Evolutionary conservation across 164 flowering plant species (phyloP).

Genomic region (Taxillus chinensis): DNA sequence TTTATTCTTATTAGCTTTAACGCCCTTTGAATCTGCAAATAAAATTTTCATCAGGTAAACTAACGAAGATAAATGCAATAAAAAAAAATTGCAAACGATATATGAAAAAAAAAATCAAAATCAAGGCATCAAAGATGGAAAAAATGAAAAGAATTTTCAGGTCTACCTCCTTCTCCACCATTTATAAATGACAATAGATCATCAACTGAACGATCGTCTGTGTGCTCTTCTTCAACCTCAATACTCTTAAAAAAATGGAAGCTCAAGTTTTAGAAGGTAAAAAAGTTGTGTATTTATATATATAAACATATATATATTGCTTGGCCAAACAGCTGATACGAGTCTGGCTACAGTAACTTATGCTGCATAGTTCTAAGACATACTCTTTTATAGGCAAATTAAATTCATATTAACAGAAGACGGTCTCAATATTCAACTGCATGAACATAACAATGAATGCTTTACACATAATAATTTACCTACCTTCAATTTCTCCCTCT

Average conservation of each 20-base stretch:
- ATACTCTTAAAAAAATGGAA: constrained; percentile 42
- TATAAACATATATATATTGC: neutral
- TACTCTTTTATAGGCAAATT: no score
- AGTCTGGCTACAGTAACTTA: no score
- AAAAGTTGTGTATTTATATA: neutral
- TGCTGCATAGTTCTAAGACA: no score
- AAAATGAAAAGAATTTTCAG: neutral
- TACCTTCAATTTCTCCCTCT: constrained; percentile 70
- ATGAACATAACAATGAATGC: neutral
- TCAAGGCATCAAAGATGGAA: no score
- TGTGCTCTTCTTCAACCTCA: constrained; percentile 63
- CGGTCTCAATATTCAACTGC: neutral
- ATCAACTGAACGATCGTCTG: constrained; percentile 84
- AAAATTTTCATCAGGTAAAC: neutral
- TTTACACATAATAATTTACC: constrained; percentile 3
- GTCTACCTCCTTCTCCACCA: constrained; percentile 41
- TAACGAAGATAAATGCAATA: neutral
- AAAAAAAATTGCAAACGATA: no score
- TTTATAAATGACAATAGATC: constrained; percentile 84
- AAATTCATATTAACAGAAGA: neutral
- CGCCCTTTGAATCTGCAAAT: constrained; percentile 49
- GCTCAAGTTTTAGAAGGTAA: no score
- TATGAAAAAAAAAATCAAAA: no score
- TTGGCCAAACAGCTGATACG: no score
- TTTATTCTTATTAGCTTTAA: constrained; percentile 47